These are phyloP conservation scores for Linaria vulgaris DNA, from an alignment of 257 asterid species.

Conservation along the genomic window DNA sequence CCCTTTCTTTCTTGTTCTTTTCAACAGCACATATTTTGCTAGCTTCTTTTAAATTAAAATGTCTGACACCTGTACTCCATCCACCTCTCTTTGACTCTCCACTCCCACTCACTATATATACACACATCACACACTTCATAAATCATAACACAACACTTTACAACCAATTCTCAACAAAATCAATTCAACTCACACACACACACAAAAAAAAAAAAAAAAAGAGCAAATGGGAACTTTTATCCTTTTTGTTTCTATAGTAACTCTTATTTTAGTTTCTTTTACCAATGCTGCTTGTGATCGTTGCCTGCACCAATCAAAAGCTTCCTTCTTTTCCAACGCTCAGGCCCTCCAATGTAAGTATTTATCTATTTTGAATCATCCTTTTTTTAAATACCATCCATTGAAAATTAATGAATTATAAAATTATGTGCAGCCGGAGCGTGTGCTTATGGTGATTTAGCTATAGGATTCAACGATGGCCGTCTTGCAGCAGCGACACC, in stretches of 20 bases:
- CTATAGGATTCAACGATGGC: constrained; percentile 46
- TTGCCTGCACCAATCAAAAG: constrained; percentile 54
- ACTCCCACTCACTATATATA: too few species aligned
- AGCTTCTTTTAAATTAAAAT: too few species aligned
- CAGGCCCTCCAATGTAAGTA: constrained; percentile 55
- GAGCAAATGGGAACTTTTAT: not conserved
- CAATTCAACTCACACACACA: too few species aligned
- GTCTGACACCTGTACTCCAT: too few species aligned
- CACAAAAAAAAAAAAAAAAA: not conserved
- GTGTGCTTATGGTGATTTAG: constrained; percentile 76
- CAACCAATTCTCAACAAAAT: too few species aligned
- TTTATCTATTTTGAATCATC: not conserved
- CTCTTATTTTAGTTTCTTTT: constrained; percentile 35
- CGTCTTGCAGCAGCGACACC: constrained; percentile 68
- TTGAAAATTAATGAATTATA: not conserved
- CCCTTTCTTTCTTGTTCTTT: too few species aligned
- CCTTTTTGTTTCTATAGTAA: not conserved
- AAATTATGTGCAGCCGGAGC: constrained; percentile 55
- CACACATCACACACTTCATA: too few species aligned
- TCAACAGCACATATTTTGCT: too few species aligned
- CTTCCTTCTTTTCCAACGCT: constrained; percentile 48
- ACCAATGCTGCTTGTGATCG: constrained; percentile 62
- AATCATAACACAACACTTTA: too few species aligned
- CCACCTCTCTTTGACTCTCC: too few species aligned
- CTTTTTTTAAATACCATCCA: not conserved